Base-by-base conservation (phyloP, 352 stramenopile species). In the Phytophthora pluvialis region DNA sequence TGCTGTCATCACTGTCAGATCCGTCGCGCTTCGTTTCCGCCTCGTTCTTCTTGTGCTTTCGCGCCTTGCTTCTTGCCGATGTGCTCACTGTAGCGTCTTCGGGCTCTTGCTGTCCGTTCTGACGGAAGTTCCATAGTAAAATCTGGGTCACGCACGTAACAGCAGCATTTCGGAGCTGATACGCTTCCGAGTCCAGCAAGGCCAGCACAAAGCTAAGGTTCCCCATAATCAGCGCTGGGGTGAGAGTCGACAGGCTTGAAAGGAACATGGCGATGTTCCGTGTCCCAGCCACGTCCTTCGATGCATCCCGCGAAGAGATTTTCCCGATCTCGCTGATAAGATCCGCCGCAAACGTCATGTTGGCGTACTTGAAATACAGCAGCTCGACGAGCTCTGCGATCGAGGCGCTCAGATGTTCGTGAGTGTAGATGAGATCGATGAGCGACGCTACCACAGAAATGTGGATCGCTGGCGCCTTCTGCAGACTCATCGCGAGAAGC, bases 111-210 rank as follows among this genome's bases (percentile, higher is more conserved):
- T 63, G 61, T 35, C 71, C 70, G 45, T 73, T 86, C 40, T 91
- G 78, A 7, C 73, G 78, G 40, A 88, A 91, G 51, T 87, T 91
- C 83, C 83, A 91, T 9, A 91, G 48, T 33, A 94, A 59, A 26
- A 94, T 94, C 31, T 91, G 76, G 9, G 77, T 82, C 18, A 93
- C 80, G 40, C 80, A 90, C n/a, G 83, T 89, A 16, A 91, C 83
- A 4, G 79, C 83, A 44, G 83, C 82, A 35, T 93, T 94, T 4
- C 86, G 73, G 3, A 93, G 64, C 39, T 90, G 82, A 54, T 94
- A 94, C 6, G 79, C 84, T 65, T 94, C 86, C 3, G 82, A 87
- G 48, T 92, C 83, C 8, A 91, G 69, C 12, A 94, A 77, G 5
- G 79, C 81, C 31, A 94, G 63, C 33, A 94, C 79, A 29, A 94